Evolutionary conservation across 2,329 filamentous ascomycete species (phyloP), one percentile per base, ranked within the genome.

Genomic region (Cryphonectria naterciae): DNA sequence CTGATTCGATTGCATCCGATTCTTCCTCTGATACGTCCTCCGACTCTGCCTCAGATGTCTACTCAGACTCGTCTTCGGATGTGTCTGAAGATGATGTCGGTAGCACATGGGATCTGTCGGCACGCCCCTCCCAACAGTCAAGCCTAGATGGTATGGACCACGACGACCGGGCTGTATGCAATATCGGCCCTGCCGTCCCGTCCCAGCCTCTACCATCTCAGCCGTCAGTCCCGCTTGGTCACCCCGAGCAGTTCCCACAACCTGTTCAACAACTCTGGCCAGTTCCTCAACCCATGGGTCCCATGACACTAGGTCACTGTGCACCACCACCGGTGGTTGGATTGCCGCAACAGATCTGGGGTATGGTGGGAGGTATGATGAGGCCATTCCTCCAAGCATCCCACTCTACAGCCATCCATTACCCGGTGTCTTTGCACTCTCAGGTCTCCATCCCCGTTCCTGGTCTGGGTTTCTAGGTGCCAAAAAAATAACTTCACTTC

Each of bases 371-470:
- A 32, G 54, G 54, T 6, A 58, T 65, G 63, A 52, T 49, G 41
- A 65, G 49, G 61, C 61, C 61, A 4, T 43, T 64, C 2, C 41
- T 64, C 13, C 61, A 64, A 3, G 61, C 37, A 35, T 65, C 63
- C 49, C 63, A 49, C 28, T 65, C 63, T 2, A 52, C 63, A 11
- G 43, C 43, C 25, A 28, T 52, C 2, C 43, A 65, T 35, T 52
- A 65, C 63, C 63, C 32, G 63, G 63, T 35, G 13, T 25, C 63
- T 10, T 35, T 65, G 25, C 63, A 52, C 19, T 35, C 63, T 35
- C 63, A 65, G 43, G 63, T 65, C 25, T 28, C 41, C 25, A 43
- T 64, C 13, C 25, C 61, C 10, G 37, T 64, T 64, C n/a, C 54
- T 8, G 54, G 54, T 58, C 54, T 58, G 19, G 54, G 54, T 1